Conservation (phyloP, 1,284 basidiomycete species). For the Moesziomyces sp. region DNA sequence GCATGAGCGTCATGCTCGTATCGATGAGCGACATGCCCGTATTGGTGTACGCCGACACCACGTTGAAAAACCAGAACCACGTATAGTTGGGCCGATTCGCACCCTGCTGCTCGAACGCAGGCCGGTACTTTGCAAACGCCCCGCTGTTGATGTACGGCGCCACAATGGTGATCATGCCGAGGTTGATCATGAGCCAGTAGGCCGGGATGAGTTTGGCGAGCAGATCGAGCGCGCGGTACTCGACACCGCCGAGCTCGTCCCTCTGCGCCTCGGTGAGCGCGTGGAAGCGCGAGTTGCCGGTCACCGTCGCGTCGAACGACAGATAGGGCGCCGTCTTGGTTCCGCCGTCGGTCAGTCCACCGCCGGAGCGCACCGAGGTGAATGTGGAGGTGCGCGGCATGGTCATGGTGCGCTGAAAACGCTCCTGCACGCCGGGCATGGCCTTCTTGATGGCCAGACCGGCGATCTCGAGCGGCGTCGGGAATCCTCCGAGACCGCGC, state of each 20-base stretch:
- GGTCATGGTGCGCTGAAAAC: conserved; percentile 70
- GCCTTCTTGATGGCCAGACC: conserved; percentile 69
- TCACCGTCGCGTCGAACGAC: conserved; percentile 75
- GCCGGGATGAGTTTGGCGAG: conserved; percentile 71
- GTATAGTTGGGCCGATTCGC: conserved; percentile 66
- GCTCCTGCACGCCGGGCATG: conserved; percentile 41
- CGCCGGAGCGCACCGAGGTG: conserved; percentile 66
- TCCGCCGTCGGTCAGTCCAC: conserved; percentile 43
- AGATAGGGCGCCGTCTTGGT: conserved; percentile 78
- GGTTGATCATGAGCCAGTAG: conserved; percentile 46
- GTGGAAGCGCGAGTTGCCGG: conserved; percentile 84
- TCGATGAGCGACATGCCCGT: conserved; percentile 89
- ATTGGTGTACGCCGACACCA: conserved; percentile 88
- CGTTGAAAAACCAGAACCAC: conserved; percentile 87
- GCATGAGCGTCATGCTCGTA: conserved; percentile 87
- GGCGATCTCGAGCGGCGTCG: conserved; percentile 78
- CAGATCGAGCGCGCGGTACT: conserved; percentile 86
- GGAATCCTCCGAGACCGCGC: conserved; percentile 84
- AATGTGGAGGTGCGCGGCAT: conserved; percentile 79
- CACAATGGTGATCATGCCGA: conserved; percentile 51
- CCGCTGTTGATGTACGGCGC: conserved; percentile 62
- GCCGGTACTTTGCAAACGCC: conserved; percentile 48
- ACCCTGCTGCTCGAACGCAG: conserved; percentile 58
- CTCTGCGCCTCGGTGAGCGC: conserved; percentile 82
- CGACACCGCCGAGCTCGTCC: conserved; percentile 92